Evolutionary conservation across 768 basidiomycete genomes (phyloP), one percentile per base, ranked within the genome.

Genomic region (Tephrocybe sp.): DNA sequence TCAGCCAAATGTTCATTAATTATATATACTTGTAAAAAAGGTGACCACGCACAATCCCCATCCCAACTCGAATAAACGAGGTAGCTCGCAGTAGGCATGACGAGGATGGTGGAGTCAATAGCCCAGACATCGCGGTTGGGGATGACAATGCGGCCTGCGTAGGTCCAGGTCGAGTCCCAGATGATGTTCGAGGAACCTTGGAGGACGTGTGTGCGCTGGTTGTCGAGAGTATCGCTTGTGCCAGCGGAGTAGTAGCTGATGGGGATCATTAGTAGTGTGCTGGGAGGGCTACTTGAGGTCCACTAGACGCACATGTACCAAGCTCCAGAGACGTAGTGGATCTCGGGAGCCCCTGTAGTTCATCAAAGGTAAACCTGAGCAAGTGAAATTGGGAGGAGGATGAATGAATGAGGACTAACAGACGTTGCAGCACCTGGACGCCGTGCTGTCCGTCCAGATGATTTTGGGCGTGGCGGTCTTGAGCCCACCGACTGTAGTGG

Each of bases 241-340:
- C 69, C 69, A 4, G 68, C 68, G 2, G 61, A 49, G 51, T 69
- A 69, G 50, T 67, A 67, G 4, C 68, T 67, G 47, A 21, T 35
- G 34, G 8, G 7, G 9, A 35, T 35, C 34, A n/a, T 35, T 16
- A 35, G n/a, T 35, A 44, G 34, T 35, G 34, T 35, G 34, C 11
- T 35, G n/a, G n/a, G n/a, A n/a, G n/a, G n/a, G n/a, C n/a, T n/a
- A n/a, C n/a, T n/a, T n/a, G n/a, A n/a, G n/a, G n/a, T n/a, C n/a
- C n/a, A n/a, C n/a, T n/a, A n/a, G n/a, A n/a, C n/a, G n/a, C 35
- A 69, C 64, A 69, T 67, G 50, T 55, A 68, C 65, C 67, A 69
- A 21, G 66, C 52, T 13, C 61, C 64, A 42, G 61, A 62, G 15
- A 53, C 54, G 12, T 63, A 68, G 52, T 67, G 66, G 44, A 69